Conservation (phyloP, 441 rosid genomes). For the Codiaeum variegatum region DNA sequence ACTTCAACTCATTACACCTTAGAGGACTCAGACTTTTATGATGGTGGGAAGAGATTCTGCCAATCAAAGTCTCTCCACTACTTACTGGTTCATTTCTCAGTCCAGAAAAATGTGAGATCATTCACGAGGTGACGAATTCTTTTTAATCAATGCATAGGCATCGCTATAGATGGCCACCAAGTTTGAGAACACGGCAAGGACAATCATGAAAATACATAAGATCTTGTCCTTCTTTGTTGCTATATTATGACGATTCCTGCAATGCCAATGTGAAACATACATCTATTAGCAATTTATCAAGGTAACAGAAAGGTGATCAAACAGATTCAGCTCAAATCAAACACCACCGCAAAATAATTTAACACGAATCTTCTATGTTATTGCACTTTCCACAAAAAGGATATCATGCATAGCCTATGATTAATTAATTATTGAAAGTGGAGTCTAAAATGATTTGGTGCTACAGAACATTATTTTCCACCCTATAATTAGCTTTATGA, state of each 20-base stretch:
- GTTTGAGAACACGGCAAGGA: slow-evolving; percentile 71
- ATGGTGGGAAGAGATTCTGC: slow-evolving; percentile 5
- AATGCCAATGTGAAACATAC: slow-evolving; percentile 14
- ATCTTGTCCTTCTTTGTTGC: slow-evolving; percentile 65
- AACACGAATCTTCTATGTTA: background rate
- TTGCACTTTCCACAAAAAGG: background rate
- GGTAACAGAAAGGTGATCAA: background rate
- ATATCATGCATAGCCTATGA: background rate
- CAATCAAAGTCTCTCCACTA: background rate
- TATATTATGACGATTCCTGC: slow-evolving; percentile 65
- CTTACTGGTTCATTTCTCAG: background rate
- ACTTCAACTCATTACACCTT: background rate
- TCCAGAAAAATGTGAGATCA: slow-evolving; percentile 20
- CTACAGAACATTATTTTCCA: background rate
- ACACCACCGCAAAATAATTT: background rate
- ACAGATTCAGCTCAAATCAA: background rate
- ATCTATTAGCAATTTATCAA: background rate
- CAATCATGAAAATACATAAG: slow-evolving; percentile 57
- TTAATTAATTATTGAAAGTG: background rate
- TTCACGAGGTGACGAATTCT: slow-evolving; percentile 33
- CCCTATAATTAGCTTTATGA: background rate
- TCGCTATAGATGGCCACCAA: slow-evolving; percentile 73
- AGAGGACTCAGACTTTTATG: slow-evolving; percentile 11
- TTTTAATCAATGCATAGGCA: slow-evolving; percentile 61
- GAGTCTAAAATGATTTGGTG: background rate